Base-by-base conservation (phyloP, 371 early-diverging fungal genomes). In the Mucor irregularis region DNA sequence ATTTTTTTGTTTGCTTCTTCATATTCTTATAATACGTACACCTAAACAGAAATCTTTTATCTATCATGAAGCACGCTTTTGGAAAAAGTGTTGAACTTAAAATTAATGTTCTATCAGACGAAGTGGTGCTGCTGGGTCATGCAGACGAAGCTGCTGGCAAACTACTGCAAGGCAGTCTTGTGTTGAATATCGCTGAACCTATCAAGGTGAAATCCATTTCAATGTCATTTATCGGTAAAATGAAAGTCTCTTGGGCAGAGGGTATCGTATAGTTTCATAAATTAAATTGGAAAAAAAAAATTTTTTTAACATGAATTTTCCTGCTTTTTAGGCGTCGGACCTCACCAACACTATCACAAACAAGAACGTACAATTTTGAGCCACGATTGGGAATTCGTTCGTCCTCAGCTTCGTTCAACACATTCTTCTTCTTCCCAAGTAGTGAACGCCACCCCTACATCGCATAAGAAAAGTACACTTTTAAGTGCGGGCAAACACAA, bases 241-340 rank as follows among this genome's bases (percentile, higher is more conserved):
- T 69, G 62, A 62, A 62, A 37, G 70, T 69, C 6, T 50, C 55
- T 17, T 69, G 70, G 70, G 55, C 66, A 13, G 70, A 69, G 59
- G 61, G 68, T 67, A 67, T n/a, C n/a, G n/a, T n/a, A n/a, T n/a
- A n/a, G n/a, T n/a, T n/a, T n/a, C n/a, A n/a, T n/a, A n/a, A n/a
- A n/a, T n/a, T n/a, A 29, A 4, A 17, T 7, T 11, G 21, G 21
- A 9, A 28, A 7, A 21, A 11, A 7, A 4, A 25, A 14, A 44
- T 44, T 14, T 44, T 7, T 11, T n/a, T 24, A 42, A n/a, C 8
- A 42, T 19, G 1, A 19, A n/a, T 35, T 3, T 11, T 13, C 16
- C 5, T 35, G 13, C 21, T 42, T 24, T 42, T 46, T 61, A 57
- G 70, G 68, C 14, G 47, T 53, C 24, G 68, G 64, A 6, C 64